Evolutionary conservation across 106 monocot genomes (phyloP).

Genomic region (Acorus gramineus): DNA sequence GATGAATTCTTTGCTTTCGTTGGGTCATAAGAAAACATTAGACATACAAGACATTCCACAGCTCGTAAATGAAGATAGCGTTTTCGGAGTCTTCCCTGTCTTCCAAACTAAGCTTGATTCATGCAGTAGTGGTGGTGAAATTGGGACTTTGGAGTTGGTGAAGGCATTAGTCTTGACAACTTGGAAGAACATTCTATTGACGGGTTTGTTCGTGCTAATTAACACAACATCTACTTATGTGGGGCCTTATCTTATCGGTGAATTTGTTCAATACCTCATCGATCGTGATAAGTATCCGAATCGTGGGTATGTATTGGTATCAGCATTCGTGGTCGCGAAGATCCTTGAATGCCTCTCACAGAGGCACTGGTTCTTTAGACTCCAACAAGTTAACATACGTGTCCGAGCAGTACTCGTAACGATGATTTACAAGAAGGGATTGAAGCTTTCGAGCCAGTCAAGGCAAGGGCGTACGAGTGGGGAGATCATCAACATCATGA

Average conservation of each 20-base stretch:
- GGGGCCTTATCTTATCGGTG: constrained; percentile 78
- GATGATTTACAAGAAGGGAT: constrained; percentile 70
- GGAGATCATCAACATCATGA: constrained; percentile 88
- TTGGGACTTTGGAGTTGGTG: constrained; percentile 38
- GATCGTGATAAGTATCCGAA: constrained; percentile 31
- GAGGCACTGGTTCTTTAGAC: constrained; percentile 71
- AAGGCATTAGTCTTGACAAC: constrained; percentile 43
- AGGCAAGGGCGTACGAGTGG: constrained; percentile 61
- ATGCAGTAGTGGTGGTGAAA: not conserved
- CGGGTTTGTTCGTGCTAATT: constrained; percentile 41
- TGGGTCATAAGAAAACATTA: constrained; percentile 54
- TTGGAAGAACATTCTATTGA: constrained; percentile 39
- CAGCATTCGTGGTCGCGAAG: constrained; percentile 58
- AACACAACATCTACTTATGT: constrained; percentile 49
- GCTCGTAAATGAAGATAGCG: constrained; percentile 42
- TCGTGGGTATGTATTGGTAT: constrained; percentile 54
- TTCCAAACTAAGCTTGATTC: constrained; percentile 56
- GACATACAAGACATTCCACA: constrained; percentile 62
- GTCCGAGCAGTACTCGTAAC: constrained; percentile 47
- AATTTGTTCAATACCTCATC: constrained; percentile 72
- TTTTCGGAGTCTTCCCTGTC: constrained; percentile 31
- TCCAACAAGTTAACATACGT: constrained; percentile 49
- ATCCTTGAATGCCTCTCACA: constrained; percentile 64
- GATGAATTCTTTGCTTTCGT: constrained; percentile 54
- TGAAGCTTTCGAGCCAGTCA: constrained; percentile 49